Percentiles rank a stretch among this genome's conserved stretches.
phyloP scores from a whole-genome alignment of 225 moss, liverwort and hornwort genomes.

The Bryum argenteum region DNA sequence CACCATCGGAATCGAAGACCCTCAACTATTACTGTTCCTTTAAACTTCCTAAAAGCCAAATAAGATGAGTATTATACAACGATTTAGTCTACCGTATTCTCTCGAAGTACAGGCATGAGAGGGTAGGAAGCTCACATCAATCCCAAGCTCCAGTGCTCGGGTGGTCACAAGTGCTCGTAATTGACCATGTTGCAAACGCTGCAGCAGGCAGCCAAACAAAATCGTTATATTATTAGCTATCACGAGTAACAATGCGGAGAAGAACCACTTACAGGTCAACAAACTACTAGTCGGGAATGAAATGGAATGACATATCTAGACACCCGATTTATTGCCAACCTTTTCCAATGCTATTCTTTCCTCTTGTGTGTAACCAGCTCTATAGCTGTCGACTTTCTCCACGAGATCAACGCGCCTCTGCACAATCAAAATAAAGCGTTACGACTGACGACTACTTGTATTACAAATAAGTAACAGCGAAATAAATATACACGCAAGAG shows the following conservation, averaged over 20 bases:
- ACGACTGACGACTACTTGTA: slow-evolving; percentile 12
- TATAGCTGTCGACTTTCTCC: slow-evolving; percentile 70
- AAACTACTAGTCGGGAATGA: slow-evolving; percentile 7
- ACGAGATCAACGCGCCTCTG: slow-evolving; percentile 54
- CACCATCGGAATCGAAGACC: slow-evolving; percentile 10
- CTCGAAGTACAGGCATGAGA: slow-evolving; percentile 10
- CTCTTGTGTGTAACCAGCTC: slow-evolving; percentile 62
- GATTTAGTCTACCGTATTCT: slow-evolving; percentile 4
- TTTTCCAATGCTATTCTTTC: slow-evolving; percentile 61
- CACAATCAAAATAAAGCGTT: slow-evolving; percentile 21
- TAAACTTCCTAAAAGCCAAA: not conserved
- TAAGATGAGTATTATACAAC: not conserved
- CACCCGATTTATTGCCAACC: slow-evolving; percentile 29
- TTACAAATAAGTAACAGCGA: slow-evolving; percentile 15
- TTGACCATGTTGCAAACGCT: slow-evolving; percentile 65
- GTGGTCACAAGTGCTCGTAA: slow-evolving; percentile 70
- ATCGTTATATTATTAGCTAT: slow-evolving; percentile 3
- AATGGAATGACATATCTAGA: not conserved
- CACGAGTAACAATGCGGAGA: not conserved
- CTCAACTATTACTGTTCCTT: not conserved
- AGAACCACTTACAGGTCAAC: slow-evolving; percentile 2
- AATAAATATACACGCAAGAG: slow-evolving; percentile 7
- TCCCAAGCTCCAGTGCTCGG: slow-evolving; percentile 72
- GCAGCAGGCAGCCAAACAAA: slow-evolving; percentile 28
- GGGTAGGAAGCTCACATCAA: slow-evolving; percentile 54